These are phyloP conservation scores for Geoglossum glabrum DNA, from an alignment of 495 filamentous ascomycete genomes.

Conservation along the genomic window DNA sequence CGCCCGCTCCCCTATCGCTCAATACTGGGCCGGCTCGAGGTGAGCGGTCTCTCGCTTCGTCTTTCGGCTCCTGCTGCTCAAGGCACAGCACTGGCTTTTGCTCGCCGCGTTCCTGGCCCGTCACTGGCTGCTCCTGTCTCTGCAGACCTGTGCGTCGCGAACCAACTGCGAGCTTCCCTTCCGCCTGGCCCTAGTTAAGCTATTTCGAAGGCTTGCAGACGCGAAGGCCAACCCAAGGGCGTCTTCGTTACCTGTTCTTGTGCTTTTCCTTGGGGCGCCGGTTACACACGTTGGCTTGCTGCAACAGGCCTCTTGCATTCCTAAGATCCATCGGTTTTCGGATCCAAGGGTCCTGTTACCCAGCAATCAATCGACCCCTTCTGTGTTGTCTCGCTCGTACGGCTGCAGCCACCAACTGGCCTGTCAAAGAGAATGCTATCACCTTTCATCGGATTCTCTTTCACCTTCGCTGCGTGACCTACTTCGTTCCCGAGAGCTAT, in stretches of 20 bases:
- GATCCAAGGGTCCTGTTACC: neutral
- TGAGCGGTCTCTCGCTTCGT: neutral
- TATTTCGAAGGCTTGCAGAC: neutral
- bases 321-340: slow-evolving; percentile 1
- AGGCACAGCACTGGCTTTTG: neutral
- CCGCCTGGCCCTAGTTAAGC: neutral
- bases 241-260: neutral
- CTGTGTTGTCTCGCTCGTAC: neutral
- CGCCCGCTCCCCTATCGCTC: too few relatives aligned
- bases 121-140: neutral
- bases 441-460: neutral
- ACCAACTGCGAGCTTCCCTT: neutral
- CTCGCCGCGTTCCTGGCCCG: neutral
- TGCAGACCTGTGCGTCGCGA: neutral
- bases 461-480: neutral
- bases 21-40: neutral
- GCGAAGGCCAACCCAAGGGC: neutral
- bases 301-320: slow-evolving; percentile 1
- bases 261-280: neutral
- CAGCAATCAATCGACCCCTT: neutral
- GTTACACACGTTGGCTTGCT: slow-evolving; percentile 2
- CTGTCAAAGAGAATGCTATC: neutral
- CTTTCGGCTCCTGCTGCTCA: neutral
- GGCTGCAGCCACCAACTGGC: neutral
- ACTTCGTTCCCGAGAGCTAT: neutral